These are phyloP conservation scores for Sporothrix protearum DNA, from an alignment of 2,329 filamentous ascomycete genomes.

Conservation along the genomic window DNA sequence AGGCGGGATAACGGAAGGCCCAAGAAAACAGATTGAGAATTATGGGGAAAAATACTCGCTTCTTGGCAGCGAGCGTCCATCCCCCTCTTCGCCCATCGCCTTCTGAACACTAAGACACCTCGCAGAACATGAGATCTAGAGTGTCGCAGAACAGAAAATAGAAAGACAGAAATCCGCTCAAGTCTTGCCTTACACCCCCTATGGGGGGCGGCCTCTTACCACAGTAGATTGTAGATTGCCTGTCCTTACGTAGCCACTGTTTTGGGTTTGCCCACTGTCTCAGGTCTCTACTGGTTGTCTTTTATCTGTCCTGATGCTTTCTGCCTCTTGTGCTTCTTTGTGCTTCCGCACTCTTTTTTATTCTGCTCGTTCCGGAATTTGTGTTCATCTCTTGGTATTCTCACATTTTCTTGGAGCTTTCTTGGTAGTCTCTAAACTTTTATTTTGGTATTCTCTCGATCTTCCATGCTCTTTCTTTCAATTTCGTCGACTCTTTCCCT, in stretches of 20 bases:
- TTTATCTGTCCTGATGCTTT: not conserved
- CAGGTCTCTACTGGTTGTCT: not conserved
- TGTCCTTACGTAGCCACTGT: slow-evolving; percentile 3
- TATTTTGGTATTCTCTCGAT: not conserved
- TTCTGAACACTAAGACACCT: not conserved
- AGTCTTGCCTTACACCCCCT: slow-evolving; percentile 6
- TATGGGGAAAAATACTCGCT: not conserved
- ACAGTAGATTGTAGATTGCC: not conserved
- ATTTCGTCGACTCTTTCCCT: not conserved
- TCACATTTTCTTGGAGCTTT: not conserved
- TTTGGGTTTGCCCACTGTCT: not conserved
- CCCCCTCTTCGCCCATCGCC: not conserved
- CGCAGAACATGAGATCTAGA: slow-evolving; percentile 9
- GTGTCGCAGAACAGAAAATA: not conserved
- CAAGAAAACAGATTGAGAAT: not conserved
- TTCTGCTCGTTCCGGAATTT: not conserved
- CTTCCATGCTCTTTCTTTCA: not conserved
- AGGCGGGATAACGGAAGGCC: not conserved
- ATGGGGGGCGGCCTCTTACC: not conserved
- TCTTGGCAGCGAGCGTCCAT: not conserved
- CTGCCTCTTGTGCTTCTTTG: not conserved
- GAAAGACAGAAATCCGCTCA: not conserved
- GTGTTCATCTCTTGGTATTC: not conserved
- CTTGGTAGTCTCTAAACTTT: not conserved
- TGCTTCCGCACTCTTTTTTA: slow-evolving; percentile 1